phyloP scores from a whole-genome alignment of 2,329 filamentous ascomycete species.

The Aureobasidium leucospermi region DNA sequence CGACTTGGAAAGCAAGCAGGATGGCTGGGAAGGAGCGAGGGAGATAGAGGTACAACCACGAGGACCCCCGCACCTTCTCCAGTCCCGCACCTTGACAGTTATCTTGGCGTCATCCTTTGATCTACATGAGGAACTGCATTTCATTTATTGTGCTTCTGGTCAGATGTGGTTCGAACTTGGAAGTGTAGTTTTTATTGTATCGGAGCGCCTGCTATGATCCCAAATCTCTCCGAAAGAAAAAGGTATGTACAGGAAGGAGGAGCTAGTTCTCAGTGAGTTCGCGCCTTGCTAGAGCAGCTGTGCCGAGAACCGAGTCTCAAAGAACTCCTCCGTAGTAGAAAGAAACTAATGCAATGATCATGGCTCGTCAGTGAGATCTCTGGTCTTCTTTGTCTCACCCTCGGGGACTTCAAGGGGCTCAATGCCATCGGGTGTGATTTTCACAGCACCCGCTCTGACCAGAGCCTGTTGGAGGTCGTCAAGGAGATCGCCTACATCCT shows the following conservation, averaged over 20 bases:
- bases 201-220: background rate
- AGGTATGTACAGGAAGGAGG: slow-evolving; percentile 4
- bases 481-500: slow-evolving; percentile 84
- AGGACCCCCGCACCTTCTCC: background rate
- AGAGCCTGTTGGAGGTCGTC: slow-evolving; percentile 87
- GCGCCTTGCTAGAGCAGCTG: too few species aligned
- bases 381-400: slow-evolving; percentile 25
- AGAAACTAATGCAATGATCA: slow-evolving; percentile 13
- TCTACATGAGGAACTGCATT: background rate
- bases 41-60: background rate
- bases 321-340: too few species aligned
- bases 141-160: too few species aligned
- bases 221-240: background rate
- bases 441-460: slow-evolving; percentile 89
- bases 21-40: background rate
- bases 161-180: background rate
- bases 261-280: too few species aligned
- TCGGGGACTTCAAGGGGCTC: slow-evolving; percentile 45
- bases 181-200: background rate
- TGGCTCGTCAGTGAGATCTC: slow-evolving; percentile 30
- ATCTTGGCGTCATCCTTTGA: background rate
- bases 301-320: too few species aligned
- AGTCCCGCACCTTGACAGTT: too few species aligned
- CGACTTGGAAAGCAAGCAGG: background rate
- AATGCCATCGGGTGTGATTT: slow-evolving; percentile 75